Percentiles rank a stretch among this genome's conserved stretches.
Conservation (phyloP, 2,329 filamentous ascomycete species). For the Fusarium xylarioides region DNA sequence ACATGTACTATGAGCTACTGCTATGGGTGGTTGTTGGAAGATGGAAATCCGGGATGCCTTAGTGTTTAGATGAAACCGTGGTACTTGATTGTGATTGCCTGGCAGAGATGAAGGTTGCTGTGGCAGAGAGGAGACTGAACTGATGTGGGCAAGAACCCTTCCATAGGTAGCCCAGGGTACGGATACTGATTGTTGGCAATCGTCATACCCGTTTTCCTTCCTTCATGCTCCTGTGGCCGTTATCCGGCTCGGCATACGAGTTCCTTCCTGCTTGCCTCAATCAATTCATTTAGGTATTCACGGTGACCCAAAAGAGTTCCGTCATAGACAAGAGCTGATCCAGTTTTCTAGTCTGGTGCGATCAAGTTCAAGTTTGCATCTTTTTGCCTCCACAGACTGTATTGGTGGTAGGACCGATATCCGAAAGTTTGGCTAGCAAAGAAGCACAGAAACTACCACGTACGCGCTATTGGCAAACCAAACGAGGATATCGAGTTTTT, state of each 20-base stretch:
- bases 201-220: conserved; percentile 26
- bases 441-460: background rate
- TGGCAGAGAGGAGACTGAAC: conserved; percentile 17
- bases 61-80: conserved; percentile 10
- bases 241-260: conserved; percentile 32
- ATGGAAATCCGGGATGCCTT: conserved; percentile 12
- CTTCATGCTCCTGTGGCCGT: conserved; percentile 21
- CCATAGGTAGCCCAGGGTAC: background rate
- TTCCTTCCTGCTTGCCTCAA: conserved; percentile 6
- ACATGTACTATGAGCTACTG: conserved; percentile 21
- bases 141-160: background rate
- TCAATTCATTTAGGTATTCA: background rate
- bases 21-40: background rate
- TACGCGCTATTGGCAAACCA: conserved; percentile 4
- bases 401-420: conserved; percentile 19
- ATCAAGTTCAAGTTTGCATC: background rate
- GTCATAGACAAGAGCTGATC: conserved; percentile 22
- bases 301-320: background rate
- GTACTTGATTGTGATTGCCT: conserved; percentile 23
- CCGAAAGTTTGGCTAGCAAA: conserved; percentile 18
- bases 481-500: conserved; percentile 21
- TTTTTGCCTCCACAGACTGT: conserved; percentile 12
- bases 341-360: conserved; percentile 10
- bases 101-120: conserved; percentile 14
- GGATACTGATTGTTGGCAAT: conserved; percentile 13